phyloP scores from a whole-genome alignment of 208 protist species.

The Entamoeba nuttalli region DNA sequence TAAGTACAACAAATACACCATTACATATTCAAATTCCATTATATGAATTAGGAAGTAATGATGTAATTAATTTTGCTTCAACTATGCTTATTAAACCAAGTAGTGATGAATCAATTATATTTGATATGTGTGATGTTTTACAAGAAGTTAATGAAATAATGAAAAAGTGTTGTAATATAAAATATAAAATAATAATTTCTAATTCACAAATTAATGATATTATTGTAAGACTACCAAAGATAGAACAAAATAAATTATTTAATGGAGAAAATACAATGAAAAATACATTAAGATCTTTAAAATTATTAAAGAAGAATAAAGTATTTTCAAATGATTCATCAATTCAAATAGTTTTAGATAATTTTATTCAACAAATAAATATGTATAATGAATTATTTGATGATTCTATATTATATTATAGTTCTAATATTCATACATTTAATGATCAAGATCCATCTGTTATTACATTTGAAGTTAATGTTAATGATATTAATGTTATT shows the following conservation, averaged over 20 bases:
- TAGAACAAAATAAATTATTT: background rate
- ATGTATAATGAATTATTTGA: background rate
- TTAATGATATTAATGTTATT: background rate
- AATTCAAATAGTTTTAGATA: background rate
- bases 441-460: background rate
- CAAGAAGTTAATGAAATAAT: background rate
- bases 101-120: background rate
- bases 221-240: background rate
- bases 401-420: background rate
- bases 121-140: background rate
- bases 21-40: background rate
- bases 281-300: background rate
- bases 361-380: background rate
- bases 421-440: background rate
- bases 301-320: background rate
- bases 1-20: background rate
- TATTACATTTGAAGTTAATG: background rate
- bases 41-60: background rate
- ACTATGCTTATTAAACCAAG: background rate
- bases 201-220: background rate
- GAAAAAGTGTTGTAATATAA: background rate
- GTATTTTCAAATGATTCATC: background rate
- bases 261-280: background rate
- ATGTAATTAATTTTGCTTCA: background rate
- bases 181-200: background rate